These are phyloP conservation scores for Gymnopilus dilepis DNA, from an alignment of 768 basidiomycete genomes.

Conservation along the genomic window DNA sequence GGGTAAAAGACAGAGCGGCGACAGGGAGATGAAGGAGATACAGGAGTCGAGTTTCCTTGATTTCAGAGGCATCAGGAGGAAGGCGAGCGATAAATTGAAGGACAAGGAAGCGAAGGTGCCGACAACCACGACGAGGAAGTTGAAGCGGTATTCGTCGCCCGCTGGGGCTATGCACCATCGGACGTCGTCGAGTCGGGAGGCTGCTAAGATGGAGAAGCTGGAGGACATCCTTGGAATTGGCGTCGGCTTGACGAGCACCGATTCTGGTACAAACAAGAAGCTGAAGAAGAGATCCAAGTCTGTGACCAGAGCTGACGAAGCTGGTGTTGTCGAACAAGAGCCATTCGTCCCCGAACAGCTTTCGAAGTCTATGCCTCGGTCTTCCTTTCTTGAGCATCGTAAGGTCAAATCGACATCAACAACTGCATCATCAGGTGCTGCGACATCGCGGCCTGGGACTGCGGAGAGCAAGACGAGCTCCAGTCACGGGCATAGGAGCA, in stretches of 20 bases:
- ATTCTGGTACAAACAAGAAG: conserved; percentile 1
- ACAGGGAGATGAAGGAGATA: neutral
- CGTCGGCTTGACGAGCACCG: neutral
- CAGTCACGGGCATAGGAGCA: neutral
- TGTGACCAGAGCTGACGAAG: conserved; percentile 7
- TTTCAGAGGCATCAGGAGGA: neutral
- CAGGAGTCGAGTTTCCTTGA: conserved; percentile 22
- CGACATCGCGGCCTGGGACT: conserved; percentile 12
- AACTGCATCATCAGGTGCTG: neutral
- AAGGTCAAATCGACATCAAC: conserved; percentile 1
- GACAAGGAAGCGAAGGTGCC: neutral
- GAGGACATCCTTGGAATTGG: conserved; percentile 8
- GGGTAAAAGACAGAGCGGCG: neutral
- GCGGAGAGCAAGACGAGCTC: conserved; percentile 9
- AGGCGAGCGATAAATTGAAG: conserved; percentile 3
- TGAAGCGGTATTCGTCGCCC: conserved; percentile 18
- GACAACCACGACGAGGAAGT: conserved; percentile 17
- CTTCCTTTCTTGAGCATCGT: neutral
- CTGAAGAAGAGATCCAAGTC: conserved; percentile 18
- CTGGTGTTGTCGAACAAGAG: neutral
- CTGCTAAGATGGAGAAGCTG: conserved; percentile 5
- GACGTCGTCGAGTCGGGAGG: neutral
- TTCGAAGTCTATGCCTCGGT: neutral
- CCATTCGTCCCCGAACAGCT: neutral
- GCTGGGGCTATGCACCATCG: conserved; percentile 11